Evolutionary conservation across 495 filamentous ascomycete species (phyloP).

Genomic region (Penicillium roqueforti): DNA sequence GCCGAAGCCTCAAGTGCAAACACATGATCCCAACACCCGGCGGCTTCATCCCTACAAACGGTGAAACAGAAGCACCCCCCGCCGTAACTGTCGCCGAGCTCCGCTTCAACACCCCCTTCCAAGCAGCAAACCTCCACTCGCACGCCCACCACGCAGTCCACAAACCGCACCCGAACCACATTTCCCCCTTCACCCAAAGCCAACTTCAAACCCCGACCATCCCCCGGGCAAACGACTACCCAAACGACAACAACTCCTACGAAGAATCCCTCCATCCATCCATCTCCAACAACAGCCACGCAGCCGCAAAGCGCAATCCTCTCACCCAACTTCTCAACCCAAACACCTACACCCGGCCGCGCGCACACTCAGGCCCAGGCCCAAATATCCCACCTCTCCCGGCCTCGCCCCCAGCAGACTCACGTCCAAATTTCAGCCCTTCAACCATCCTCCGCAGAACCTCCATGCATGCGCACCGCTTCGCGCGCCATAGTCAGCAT

Average conservation of each 20-base stretch:
- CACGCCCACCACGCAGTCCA: constrained; percentile 22
- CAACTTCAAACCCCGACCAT: constrained; percentile 18
- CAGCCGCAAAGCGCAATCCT: constrained; percentile 27
- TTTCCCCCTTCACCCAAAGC: constrained; percentile 26
- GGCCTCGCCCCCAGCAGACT: background rate
- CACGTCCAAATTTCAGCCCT: constrained; percentile 9
- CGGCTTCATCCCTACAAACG: background rate
- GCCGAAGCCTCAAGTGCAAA: constrained; percentile 72
- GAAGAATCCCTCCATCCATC: background rate
- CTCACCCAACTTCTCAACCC: constrained; percentile 37
- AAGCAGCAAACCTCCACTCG: constrained; percentile 35
- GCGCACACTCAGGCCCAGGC: constrained; percentile 26
- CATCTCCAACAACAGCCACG: background rate
- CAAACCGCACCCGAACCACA: constrained; percentile 22
- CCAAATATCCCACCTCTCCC: background rate
- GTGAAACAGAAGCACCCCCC: constrained; percentile 21
- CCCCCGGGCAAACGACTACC: constrained; percentile 8
- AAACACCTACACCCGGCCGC: constrained; percentile 28
- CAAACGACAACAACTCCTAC: constrained; percentile 1
- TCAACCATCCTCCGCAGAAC: constrained; percentile 16
- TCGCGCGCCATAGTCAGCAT: constrained; percentile 22
- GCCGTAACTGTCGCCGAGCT: constrained; percentile 73
- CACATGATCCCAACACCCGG: constrained; percentile 47
- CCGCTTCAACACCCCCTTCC: constrained; percentile 77
- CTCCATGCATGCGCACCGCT: constrained; percentile 17